Conservation (phyloP, 768 basidiomycete species). For the Podaxis sp. region DNA sequence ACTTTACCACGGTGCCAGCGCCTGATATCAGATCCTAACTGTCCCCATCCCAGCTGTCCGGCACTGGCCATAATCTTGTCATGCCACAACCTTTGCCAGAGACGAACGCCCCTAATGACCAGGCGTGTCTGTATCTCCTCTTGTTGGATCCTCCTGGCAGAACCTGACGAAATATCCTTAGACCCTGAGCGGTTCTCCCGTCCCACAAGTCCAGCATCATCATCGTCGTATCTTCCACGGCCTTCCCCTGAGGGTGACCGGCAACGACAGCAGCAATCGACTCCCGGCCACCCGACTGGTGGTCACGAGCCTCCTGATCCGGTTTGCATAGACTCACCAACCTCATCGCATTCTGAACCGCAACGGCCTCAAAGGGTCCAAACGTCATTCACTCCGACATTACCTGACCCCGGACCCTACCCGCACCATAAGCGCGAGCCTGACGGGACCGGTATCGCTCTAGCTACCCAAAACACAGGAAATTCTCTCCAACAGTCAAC, state of each 20-base stretch:
- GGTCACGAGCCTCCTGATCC: too few relatives aligned
- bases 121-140: background rate
- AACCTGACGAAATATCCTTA: background rate
- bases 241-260: too few relatives aligned
- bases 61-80: background rate
- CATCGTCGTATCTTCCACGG: too few relatives aligned
- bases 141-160: background rate
- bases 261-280: too few relatives aligned
- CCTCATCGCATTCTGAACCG: background rate
- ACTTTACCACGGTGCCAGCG: too few relatives aligned
- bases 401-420: too few relatives aligned
- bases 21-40: background rate
- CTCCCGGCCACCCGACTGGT: too few relatives aligned
- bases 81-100: background rate
- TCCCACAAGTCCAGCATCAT: too few relatives aligned
- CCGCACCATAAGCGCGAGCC: background rate
- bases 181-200: background rate
- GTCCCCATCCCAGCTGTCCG: background rate
- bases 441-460: background rate
- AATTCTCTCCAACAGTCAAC: background rate
- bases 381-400: too few relatives aligned
- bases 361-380: too few relatives aligned
- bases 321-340: background rate
- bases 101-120: background rate
- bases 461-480: background rate